Base-by-base conservation (phyloP, 768 basidiomycete species). In the Coprinopsis sp. region DNA sequence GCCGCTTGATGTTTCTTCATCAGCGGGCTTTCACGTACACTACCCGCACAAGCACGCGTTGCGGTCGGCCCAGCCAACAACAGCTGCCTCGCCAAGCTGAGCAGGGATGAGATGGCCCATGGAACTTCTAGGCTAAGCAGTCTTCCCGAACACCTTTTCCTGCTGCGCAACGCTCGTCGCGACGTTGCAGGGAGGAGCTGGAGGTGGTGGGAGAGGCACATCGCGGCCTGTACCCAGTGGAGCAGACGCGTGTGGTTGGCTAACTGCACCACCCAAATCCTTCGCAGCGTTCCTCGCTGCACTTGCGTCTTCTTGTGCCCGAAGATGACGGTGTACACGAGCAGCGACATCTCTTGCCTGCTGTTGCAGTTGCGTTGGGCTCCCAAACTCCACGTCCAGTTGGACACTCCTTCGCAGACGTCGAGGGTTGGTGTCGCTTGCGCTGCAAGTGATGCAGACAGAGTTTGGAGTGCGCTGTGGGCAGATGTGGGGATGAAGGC, bases 121-220 rank as follows among this genome's bases (percentile, higher is more conserved):
- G 0, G 96, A 95, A 51, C 87, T 90, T 33, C 90, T 92, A 5
- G 94, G 95, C 59, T 93, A 91, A 1, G 97, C 90, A 1, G 93
- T 96, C 58, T 87, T 84, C 70, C 88, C 85, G 83, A 98, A 97
- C 64, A 98, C 96, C 62, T 86, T 85, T 77, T 99, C 96, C 60
- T 91, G 89, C 56, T 91, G 78, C 3, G 84, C 84, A 47, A 87
- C 81, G 36, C 74, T 85, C 11, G 77, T 78, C 14, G 76, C 77
- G 44, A 74, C 70, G 38, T 68, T 75, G 59, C 71, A 74, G 29
- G 56, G 55, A n/a, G n/a, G n/a, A n/a, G n/a, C n/a, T n/a, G n/a
- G n/a, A n/a, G n/a, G n/a, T n/a, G n/a, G n/a, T n/a, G n/a, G n/a
- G n/a, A n/a, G n/a, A n/a, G n/a, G n/a, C n/a, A n/a, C n/a, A n/a